Evolutionary conservation across 768 basidiomycete species (phyloP), one percentile per base, ranked within the genome.

Genomic region (Amanita jacksonii): DNA sequence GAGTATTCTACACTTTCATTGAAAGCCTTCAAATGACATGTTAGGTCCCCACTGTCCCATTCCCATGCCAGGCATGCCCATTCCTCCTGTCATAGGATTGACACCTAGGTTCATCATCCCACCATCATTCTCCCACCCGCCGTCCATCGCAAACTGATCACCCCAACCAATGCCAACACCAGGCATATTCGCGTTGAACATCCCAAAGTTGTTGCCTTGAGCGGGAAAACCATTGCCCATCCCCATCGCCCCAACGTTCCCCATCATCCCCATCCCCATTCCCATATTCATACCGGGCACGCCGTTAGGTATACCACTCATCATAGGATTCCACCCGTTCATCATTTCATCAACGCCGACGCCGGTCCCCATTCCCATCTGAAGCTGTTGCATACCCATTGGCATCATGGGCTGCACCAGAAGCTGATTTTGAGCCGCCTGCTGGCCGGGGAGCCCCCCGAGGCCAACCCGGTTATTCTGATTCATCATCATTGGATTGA

Each of bases 11-110:
- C n/a, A n/a, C n/a, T n/a, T n/a, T n/a, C n/a, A n/a, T n/a, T n/a
- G n/a, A n/a, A n/a, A n/a, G n/a, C 46, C 38, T 10, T 47, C 46
- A 27, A 47, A 47, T 13, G 20, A n/a, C 13, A 53, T 51, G 45
- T 56, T 56, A 34, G 64, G 57, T 51, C 56, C 63, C 62, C 61
- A 62, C 36, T 63, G 62, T 41, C 63, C 62, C 62, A 68, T 67
- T 10, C 64, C 60, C 62, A 65, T 65, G 4, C 66, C 53, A 38
- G 60, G 62, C 63, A 70, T 66, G 27, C 64, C 65, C 64, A 73
- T 67, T 34, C 62, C 64, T 8, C 63, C 65, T 39, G 57, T 60
- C 54, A 56, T 58, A n/a, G 55, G 57, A 47, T 64, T 60, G 40
- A 65, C 60, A 32, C 64, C 41, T 16, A 62, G 59, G 1, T n/a